Base-by-base conservation (phyloP, 2,329 filamentous ascomycete species). In the Fusarium mundagurra region DNA sequence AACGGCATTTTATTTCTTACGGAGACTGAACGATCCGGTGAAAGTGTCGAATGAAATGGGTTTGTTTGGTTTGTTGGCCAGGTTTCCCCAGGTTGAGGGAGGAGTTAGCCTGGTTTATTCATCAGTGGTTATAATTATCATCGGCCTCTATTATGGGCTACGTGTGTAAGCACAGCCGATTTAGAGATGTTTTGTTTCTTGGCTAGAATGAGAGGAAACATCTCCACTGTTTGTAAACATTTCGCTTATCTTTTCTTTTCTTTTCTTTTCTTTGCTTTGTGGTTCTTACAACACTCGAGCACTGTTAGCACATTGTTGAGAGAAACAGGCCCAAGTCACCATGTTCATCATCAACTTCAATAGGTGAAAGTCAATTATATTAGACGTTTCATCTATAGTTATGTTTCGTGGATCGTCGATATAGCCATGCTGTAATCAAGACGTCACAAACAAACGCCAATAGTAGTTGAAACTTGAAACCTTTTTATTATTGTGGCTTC, bases 1-100 rank as follows among this genome's bases (percentile, higher is more conserved):
- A 60, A 51, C 44, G 50, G 59, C 50, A 38, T 61, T 9, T 45
- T 38, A 27, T 38, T 27, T 33, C 57, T 39, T 12, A 54, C 59
- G 71, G 71, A 69, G 31, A 34, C 36, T 64, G 43, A 34, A 47
- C 20, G 53, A 72, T 67, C 71, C 71, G 71, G 33, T 24, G 18
- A 27, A 48, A 47, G 20, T 29, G 36, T 36, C 67, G 36, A 69
- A 69, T 69, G 27, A 57, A 29, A 39, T n/a, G 43, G 13, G 2
- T 9, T 29, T 54, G 38, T 47, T 45, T 17, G 41, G 18, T 67
- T 18, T 41, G 63, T 47, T 61, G 45, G 31, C 31, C 47, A 7
- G 54, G 60, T 61, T 69, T 61, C 41, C 54, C 59, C 41, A 45
- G 44, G 54, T 63, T 39, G 24, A 18, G 39, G 43, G 44, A 51